Conservation (phyloP, 805 yeast genomes). For the Yarrowia alimentaria region DNA sequence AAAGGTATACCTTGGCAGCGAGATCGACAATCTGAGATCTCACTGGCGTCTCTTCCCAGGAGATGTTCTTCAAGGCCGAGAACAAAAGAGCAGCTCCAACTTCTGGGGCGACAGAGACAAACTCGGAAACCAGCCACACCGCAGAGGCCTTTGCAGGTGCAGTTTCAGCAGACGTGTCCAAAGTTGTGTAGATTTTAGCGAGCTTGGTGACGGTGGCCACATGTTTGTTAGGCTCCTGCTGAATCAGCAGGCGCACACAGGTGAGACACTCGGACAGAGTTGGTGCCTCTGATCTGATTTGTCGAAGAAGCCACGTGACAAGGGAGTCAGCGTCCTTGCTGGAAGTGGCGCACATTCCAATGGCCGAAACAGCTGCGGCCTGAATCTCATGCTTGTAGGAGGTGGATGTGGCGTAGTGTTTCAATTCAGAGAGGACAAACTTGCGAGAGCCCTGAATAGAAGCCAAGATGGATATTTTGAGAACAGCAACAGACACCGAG, state of each 20-base stretch:
- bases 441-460: slow-evolving; percentile 6
- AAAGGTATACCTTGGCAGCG: slow-evolving; percentile 68
- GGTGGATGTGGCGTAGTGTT: slow-evolving; percentile 48
- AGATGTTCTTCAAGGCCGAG: slow-evolving; percentile 51
- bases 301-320: slow-evolving; percentile 56
- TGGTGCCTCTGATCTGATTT: slow-evolving; percentile 43
- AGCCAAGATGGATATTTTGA: slow-evolving; percentile 15
- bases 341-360: slow-evolving; percentile 57
- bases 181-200: slow-evolving; percentile 37
- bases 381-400: slow-evolving; percentile 36
- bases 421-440: slow-evolving; percentile 48
- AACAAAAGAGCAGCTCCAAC: slow-evolving; percentile 78
- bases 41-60: slow-evolving; percentile 54
- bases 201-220: slow-evolving; percentile 56
- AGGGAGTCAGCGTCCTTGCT: slow-evolving; percentile 43
- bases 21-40: slow-evolving; percentile 69
- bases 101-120: slow-evolving; percentile 45
- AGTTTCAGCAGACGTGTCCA: slow-evolving; percentile 30
- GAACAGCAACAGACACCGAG: neutral
- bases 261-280: slow-evolving; percentile 62
- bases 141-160: slow-evolving; percentile 71
- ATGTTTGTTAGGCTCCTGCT: slow-evolving; percentile 55
- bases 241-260: slow-evolving; percentile 70
- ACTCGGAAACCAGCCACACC: slow-evolving; percentile 90
- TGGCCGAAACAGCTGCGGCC: slow-evolving; percentile 55